Base-by-base conservation (phyloP, 1,284 basidiomycete species). In the Tremellales sp. region DNA sequence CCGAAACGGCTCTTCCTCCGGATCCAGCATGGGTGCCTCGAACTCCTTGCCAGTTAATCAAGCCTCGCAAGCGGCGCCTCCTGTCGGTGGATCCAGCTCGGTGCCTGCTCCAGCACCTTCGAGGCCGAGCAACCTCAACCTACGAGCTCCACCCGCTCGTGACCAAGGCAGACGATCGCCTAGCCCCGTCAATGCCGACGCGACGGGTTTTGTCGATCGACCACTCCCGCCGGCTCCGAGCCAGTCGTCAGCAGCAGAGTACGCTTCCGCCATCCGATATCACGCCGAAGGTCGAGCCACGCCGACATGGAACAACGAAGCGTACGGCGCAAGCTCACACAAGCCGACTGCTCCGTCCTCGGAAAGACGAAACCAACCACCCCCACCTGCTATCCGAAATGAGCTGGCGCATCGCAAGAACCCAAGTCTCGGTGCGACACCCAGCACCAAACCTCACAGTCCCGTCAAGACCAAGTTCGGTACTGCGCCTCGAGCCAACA, bases 81-180 rank as follows among this genome's bases (percentile, higher is more conserved):
- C n/a, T n/a, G n/a, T n/a, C n/a, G n/a, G n/a, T n/a, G n/a, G n/a
- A n/a, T n/a, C n/a, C 8, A 31, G 29, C 29, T 15, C 15, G 37
- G 46, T 61, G 33, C 57, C 56, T 36, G 44, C 56, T 42, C 48
- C 57, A 25, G 53, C 49, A 13, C 52, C 45, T 5, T 45, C 46
- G 22, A 47, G 46, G 19, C 49, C 31, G 2, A 43, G 17, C 31
- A 62, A 58, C 40, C 27, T 40, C 17, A 64, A 50, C 19, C 53
- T 70, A 3, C 56, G 65, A 13, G 63, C 63, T n/a, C 68, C 66
- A 11, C 58, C 64, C 19, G 24, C 57, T 3, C 48, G 64, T 6
- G 64, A 67, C 29, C 33, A 45, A 3, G 54, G 49, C 17, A 46
- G 65, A 21, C 52, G 66, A 4, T 68, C 68, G 2, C 68, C 68